These are phyloP conservation scores for Solanum corneliomulleri DNA, from an alignment of 257 asterid genomes.

Conservation along the genomic window DNA sequence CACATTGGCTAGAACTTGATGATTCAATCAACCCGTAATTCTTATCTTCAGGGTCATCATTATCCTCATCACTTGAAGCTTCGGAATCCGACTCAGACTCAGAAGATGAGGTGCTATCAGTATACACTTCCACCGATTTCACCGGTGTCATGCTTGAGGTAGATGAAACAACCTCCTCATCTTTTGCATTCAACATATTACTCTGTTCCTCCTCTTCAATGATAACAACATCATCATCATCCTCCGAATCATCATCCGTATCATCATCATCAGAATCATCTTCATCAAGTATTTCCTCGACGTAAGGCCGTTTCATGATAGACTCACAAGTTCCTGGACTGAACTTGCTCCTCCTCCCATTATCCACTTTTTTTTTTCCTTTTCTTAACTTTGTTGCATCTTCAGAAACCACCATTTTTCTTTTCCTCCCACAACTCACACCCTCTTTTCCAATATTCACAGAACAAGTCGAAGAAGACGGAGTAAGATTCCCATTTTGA, in stretches of 20 bases:
- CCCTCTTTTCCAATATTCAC: background rate
- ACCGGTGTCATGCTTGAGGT: background rate
- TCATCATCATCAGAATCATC: background rate
- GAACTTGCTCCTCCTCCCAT: background rate
- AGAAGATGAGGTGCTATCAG: background rate
- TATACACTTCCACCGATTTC: background rate
- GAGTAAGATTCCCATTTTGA: background rate
- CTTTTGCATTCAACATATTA: background rate
- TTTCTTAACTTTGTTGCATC: background rate
- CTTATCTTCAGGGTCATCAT: background rate
- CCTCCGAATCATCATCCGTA: background rate
- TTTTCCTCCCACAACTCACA: background rate
- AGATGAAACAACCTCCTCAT: slow-evolving; percentile 1
- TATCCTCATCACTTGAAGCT: slow-evolving; percentile 6
- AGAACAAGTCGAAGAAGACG: background rate
- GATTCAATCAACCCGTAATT: background rate
- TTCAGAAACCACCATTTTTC: background rate
- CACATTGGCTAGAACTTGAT: background rate
- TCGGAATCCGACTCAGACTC: background rate
- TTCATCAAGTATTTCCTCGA: background rate
- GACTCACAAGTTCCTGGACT: background rate
- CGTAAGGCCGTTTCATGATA: background rate
- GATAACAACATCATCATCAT: background rate
- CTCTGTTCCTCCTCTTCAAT: background rate
- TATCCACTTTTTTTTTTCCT: background rate